A percentile compares a stretch with the other conserved stretches of the same genome.
phyloP scores from a whole-genome alignment of 2,329 filamentous ascomycete genomes.

The Paracamarosporium sp. region DNA sequence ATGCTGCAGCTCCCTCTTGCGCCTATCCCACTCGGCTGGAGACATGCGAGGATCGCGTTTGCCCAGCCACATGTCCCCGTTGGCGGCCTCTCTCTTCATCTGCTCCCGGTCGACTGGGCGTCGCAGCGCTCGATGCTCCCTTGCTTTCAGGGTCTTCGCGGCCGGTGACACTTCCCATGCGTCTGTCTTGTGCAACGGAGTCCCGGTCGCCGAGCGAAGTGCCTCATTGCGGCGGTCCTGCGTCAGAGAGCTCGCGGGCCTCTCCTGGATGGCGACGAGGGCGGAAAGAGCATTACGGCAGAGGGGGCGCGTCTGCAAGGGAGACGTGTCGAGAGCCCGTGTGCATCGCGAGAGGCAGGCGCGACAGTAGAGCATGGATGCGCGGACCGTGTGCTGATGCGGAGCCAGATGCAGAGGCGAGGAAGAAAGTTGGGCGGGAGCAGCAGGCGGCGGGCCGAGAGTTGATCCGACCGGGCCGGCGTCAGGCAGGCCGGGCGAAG shows the following conservation, averaged over 20 bases:
- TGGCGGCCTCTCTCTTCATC: constrained; percentile 8
- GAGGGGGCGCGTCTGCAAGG: constrained; percentile 25
- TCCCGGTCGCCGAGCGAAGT: constrained; percentile 1
- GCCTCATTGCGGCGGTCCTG: constrained; percentile 11
- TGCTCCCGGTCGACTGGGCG: constrained; percentile 16
- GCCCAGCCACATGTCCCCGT: constrained; percentile 30
- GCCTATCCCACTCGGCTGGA: constrained; percentile 35
- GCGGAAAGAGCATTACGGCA: constrained; percentile 27
- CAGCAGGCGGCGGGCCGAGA: neutral
- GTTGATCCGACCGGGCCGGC: neutral
- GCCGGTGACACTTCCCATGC: constrained; percentile 35
- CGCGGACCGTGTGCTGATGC: constrained; percentile 13
- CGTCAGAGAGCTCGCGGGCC: constrained; percentile 14
- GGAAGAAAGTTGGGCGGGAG: constrained; percentile 13
- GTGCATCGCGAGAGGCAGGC: constrained; percentile 53
- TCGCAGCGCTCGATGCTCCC: constrained; percentile 20
- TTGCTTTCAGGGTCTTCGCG: constrained; percentile 31
- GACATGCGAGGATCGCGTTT: constrained; percentile 31
- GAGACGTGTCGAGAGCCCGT: constrained; percentile 47
- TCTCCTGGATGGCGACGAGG: constrained; percentile 23
- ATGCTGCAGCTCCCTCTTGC: constrained; percentile 66
- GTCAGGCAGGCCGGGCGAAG: neutral
- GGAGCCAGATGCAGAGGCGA: constrained; percentile 7
- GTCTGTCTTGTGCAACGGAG: constrained; percentile 15
- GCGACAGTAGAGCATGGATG: constrained; percentile 53